Conservation (phyloP, 1,284 basidiomycete genomes). For the Malassezia vespertilionis region DNA sequence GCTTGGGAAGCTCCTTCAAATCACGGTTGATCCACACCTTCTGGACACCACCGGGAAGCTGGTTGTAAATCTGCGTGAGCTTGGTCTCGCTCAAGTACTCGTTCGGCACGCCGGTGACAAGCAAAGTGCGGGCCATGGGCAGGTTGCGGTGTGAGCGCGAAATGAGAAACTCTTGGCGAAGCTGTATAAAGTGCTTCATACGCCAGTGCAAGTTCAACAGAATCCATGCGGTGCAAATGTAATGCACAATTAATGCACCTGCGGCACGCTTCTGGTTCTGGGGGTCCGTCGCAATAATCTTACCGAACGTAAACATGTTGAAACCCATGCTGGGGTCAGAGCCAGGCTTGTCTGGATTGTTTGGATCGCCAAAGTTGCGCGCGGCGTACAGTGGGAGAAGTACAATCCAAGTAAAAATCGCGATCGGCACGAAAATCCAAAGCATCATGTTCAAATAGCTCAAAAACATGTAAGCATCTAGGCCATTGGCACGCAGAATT, state of each 20-base stretch:
- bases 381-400: conserved; percentile 57
- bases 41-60: conserved; percentile 71
- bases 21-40: conserved; percentile 80
- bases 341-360: too few relatives aligned
- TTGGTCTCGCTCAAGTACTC: conserved; percentile 60
- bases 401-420: conserved; percentile 43
- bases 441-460: conserved; percentile 71
- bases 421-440: conserved; percentile 66
- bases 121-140: conserved; percentile 74
- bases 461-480: conserved; percentile 88
- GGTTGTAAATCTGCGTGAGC: conserved; percentile 59
- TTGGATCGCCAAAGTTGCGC: too few relatives aligned
- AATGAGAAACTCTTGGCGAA: conserved; percentile 74
- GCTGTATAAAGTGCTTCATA: conserved; percentile 66
- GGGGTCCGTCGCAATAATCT: conserved; percentile 46
- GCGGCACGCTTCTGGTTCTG: conserved; percentile 35
- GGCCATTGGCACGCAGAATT: conserved; percentile 58
- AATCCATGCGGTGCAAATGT: conserved; percentile 56
- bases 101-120: conserved; percentile 77
- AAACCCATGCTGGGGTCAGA: conserved; percentile 51
- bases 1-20: conserved; percentile 68
- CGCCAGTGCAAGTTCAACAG: conserved; percentile 69
- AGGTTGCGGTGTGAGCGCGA: conserved; percentile 60
- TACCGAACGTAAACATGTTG: conserved; percentile 69
- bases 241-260: conserved; percentile 36